Evolutionary conservation across 257 asterid species (phyloP).

Genomic region (Handroanthus guayacan): DNA sequence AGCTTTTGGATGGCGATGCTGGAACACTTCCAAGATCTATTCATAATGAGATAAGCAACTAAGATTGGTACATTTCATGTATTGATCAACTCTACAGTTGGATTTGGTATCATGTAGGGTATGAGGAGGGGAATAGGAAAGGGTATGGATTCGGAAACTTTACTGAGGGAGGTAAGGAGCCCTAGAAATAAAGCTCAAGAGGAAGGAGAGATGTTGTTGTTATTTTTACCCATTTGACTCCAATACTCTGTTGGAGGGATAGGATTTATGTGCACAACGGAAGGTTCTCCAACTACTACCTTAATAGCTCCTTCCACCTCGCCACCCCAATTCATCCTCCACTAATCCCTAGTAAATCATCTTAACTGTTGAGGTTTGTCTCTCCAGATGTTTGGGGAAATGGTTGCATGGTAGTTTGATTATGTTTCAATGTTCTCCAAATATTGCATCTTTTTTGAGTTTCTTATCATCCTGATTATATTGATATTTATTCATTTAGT

Average conservation of each 20-base stretch:
- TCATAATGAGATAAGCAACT: neutral
- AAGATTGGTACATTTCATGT: neutral
- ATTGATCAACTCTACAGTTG: constrained; percentile 1
- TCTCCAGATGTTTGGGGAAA: neutral
- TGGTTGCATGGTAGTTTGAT: constrained; percentile 3
- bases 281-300: neutral
- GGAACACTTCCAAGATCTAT: neutral
- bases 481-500: constrained; percentile 23
- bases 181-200: neutral
- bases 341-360: neutral
- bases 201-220: neutral
- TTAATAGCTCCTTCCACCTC: too few species aligned
- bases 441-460: neutral
- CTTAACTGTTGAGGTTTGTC: neutral
- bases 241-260: neutral
- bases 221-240: neutral
- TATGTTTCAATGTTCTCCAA: constrained; percentile 1
- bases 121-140: neutral
- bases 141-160: neutral
- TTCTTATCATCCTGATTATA: constrained; percentile 1
- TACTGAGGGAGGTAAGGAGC: neutral
- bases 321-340: neutral
- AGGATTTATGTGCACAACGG: neutral
- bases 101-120: neutral
- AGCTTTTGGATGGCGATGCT: constrained; percentile 8